Conservation (phyloP, 1,139 yeast genomes). For the Nematodospora anomalae region DNA sequence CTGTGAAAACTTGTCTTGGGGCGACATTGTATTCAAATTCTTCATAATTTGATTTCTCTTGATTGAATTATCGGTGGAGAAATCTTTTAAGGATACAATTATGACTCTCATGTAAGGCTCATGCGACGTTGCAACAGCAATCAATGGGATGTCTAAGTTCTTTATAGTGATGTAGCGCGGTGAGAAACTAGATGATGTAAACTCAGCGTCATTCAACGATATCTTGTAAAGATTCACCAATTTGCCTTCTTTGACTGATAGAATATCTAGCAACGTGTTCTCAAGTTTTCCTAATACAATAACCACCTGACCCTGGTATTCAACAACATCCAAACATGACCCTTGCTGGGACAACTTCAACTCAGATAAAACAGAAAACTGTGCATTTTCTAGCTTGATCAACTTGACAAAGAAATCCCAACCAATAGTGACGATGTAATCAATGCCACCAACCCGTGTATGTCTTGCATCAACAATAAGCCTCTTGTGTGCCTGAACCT, state of each 20-base stretch:
- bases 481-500: constrained; percentile 29
- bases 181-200: constrained; percentile 65
- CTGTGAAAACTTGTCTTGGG: constrained; percentile 70
- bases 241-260: constrained; percentile 20
- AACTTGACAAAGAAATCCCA: constrained; percentile 55
- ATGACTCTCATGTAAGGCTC: constrained; percentile 73
- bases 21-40: constrained; percentile 60
- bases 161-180: constrained; percentile 49
- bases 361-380: constrained; percentile 26
- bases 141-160: constrained; percentile 23
- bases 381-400: constrained; percentile 28
- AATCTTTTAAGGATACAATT: constrained; percentile 43
- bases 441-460: constrained; percentile 18
- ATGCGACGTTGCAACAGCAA: constrained; percentile 70
- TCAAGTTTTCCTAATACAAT: constrained; percentile 60
- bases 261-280: constrained; percentile 55
- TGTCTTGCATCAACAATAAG: constrained; percentile 34
- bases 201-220: constrained; percentile 74
- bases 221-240: constrained; percentile 40
- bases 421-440: constrained; percentile 57
- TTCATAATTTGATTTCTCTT: constrained; percentile 49
- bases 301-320: constrained; percentile 29
- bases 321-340: constrained; percentile 44
- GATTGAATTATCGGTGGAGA: constrained; percentile 18
- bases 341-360: constrained; percentile 47